These are phyloP conservation scores for Macrophomina tecta DNA, from an alignment of 2,329 filamentous ascomycete genomes.

Conservation along the genomic window DNA sequence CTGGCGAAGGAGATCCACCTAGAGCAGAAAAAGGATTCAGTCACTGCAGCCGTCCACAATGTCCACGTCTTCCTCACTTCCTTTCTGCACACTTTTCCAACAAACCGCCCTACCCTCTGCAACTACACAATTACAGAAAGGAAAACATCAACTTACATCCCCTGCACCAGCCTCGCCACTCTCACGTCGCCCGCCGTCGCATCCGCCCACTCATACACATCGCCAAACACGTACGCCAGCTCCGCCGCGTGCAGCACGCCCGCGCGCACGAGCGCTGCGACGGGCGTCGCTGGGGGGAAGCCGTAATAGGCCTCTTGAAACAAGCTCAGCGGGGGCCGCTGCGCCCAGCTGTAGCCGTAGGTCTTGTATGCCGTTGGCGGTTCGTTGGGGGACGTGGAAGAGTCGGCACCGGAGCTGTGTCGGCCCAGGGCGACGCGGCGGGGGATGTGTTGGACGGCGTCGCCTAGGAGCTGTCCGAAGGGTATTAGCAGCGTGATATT, in stretches of 20 bases:
- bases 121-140: background rate
- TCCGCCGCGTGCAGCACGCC: constrained; percentile 21
- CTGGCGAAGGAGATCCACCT: constrained; percentile 25
- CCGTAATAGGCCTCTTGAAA: background rate
- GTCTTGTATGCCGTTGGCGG: background rate
- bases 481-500: too few relatives aligned
- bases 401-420: constrained; percentile 1
- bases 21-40: background rate
- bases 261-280: background rate
- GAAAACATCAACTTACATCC: constrained; percentile 5
- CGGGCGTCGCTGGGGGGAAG: background rate
- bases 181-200: background rate
- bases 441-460: constrained; percentile 6
- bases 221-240: constrained; percentile 16
- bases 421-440: background rate
- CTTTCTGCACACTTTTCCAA: background rate
- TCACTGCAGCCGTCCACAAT: background rate
- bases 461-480: background rate
- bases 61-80: background rate
- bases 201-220: background rate
- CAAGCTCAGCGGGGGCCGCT: background rate
- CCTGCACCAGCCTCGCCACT: background rate
- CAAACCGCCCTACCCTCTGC: background rate
- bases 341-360: constrained; percentile 14
- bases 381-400: background rate